Base-by-base conservation (phyloP, 1,139 yeast genomes). In the Starmera stellimalicola region DNA sequence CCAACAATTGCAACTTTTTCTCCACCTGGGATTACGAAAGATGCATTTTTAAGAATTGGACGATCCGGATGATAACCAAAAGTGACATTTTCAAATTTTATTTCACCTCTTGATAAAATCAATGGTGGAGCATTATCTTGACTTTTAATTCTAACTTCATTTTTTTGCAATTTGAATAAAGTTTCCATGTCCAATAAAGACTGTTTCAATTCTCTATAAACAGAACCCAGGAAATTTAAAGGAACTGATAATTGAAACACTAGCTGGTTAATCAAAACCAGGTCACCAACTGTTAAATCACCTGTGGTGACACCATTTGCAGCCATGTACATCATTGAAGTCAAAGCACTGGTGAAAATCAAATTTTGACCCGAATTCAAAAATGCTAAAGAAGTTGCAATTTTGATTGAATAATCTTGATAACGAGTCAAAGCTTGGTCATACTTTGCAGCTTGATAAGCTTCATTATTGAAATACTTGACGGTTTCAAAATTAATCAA, bases 321-420 rank as follows among this genome's bases (percentile, higher is more conserved):
- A n/a, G 96, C 97, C 95, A 91, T 79, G 55, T 83, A 91, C 98
- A 91, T 93, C 94, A 93, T 91, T 2, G 80, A 87, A 1, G 98
- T 91, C 45, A 93, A 64, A 2, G 98, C 97, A 26, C 83, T 60
- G 0, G 97, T 83, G 58, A 93, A 91, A 20, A 91, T 91, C 35
- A 87, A 54, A 54, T 84, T 88, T 58, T 91, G 99, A 5, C 98
- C 98, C 0, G 94, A 70, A 48, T 91, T 91, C 43, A 91, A 66
- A 51, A 73, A 87, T 15, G 97, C 94, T 43, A 91, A 65, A 1
- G 97, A 88, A 3, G 95, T 87, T 5, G 95, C 95, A 17, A 88
- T 91, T 51, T 84, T 83, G 45, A 87, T 80, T 25, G 84, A 77
- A 2, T 94, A 80, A 47, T 78, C 73, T 52, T 84, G 93, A 54